Evolutionary conservation across 345 rosid genomes (phyloP).

Genomic region (Pistacia atlantica): DNA sequence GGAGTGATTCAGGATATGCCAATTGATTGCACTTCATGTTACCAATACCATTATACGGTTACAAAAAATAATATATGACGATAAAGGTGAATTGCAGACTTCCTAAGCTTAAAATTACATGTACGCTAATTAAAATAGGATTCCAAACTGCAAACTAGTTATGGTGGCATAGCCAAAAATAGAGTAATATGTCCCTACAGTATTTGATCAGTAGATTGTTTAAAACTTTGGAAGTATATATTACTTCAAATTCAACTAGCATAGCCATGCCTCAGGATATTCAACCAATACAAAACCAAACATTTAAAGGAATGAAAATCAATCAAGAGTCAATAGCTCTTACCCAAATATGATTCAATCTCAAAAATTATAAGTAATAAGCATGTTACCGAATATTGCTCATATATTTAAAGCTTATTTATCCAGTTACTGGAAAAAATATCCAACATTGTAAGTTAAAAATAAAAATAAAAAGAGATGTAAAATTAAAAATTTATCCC

Average conservation of each 20-base stretch:
- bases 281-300: too few species aligned
- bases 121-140: neutral
- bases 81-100: slow-evolving; percentile 1
- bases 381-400: too few species aligned
- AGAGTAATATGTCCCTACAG: neutral
- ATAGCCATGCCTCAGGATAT: neutral
- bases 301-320: neutral
- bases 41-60: neutral
- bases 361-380: too few species aligned
- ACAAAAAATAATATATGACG: neutral
- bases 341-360: neutral
- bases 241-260: neutral
- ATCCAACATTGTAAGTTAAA: neutral
- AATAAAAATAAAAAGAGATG: neutral
- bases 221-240: neutral
- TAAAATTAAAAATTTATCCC: too few species aligned
- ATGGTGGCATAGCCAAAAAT: neutral
- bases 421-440: neutral
- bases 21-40: neutral
- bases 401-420: too few species aligned
- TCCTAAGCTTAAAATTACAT: neutral
- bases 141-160: too few species aligned
- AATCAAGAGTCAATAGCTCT: neutral
- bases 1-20: neutral
- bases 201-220: neutral